These are phyloP conservation scores for Phytopythium kandeliae DNA, from an alignment of 352 stramenopile genomes.

Conservation along the genomic window DNA sequence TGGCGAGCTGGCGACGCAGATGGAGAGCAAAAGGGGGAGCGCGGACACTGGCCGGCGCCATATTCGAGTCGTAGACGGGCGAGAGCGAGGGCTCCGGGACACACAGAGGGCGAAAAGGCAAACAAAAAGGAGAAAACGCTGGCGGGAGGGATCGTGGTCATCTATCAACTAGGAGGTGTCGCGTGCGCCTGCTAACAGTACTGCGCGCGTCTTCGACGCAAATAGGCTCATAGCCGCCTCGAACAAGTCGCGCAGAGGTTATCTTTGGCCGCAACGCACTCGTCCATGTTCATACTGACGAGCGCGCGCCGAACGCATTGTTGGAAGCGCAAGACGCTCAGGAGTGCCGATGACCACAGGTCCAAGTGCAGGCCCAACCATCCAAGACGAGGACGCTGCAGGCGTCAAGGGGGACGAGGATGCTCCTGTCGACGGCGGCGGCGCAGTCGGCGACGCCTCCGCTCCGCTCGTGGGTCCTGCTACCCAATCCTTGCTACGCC, in stretches of 20 bases:
- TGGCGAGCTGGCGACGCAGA: not conserved
- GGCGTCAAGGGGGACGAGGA: no score
- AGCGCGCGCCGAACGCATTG: not conserved
- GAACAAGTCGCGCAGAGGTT: not conserved
- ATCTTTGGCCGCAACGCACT: constrained; percentile 1
- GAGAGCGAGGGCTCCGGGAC: no score
- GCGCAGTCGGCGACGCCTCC: not conserved
- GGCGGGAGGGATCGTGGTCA: no score
- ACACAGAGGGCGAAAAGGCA: no score
- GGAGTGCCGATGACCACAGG: not conserved
- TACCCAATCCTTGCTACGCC: no score
- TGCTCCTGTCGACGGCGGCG: not conserved
- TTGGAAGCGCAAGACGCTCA: no score
- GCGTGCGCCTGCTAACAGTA: not conserved
- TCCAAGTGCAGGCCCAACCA: not conserved
- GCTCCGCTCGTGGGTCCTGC: not conserved
- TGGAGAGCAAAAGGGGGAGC: not conserved
- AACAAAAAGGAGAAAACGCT: no score
- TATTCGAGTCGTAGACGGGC: not conserved
- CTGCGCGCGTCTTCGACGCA: not conserved
- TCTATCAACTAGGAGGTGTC: no score
- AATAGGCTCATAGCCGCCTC: not conserved
- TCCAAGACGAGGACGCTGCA: no score
- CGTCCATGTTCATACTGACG: not conserved
- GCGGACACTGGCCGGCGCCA: not conserved